Base-by-base conservation (phyloP, 768 basidiomycete genomes). In the Naganishia onofrii region DNA sequence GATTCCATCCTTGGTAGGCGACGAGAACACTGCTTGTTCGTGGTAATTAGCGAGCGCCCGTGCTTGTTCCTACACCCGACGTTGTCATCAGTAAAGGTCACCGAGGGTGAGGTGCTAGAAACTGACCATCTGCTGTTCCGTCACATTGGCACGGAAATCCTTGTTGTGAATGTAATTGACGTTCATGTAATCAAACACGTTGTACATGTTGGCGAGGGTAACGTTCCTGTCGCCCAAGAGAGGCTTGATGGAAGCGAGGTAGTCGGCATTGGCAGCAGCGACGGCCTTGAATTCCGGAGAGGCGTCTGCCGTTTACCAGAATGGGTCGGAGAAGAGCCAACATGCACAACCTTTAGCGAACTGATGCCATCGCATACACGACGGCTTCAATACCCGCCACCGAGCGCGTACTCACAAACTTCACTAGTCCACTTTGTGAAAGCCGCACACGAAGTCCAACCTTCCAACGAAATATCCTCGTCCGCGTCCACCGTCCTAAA, bases 21-120 rank as follows among this genome's bases (percentile, higher is more conserved):
- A 76, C 29, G 78, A 87, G 83, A 93, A 93, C 74, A 92, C 78
- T 21, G 86, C 87, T 71, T 86, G 82, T 80, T 93, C 90, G 81
- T 92, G 91, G 84, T 84, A 90, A 83, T 93, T 84, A 21, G 90
- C 92, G 71, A 88, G 85, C 71, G 84, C 84, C 63, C 87, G 89
- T 44, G 89, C 88, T 78, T 90, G 90, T 73, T 90, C 87, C 71
- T 89, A 77, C 48, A 3, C 7, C 23, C 9, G 15, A 26, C 5
- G 23, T 5, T 21, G 9, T 13, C 10, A 31, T 9, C 26, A 15
- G 17, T 26, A 66, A 7, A 66, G 28, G 10, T 46, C 12, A 19
- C 9, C 15, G 42, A 58, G 34, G 17, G 21, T 3, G 23, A 54
- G 34, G 9, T 17, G 42, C 28, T 1, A 51, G 15, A 28, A 26